Evolutionary conservation across 192 early-diverging fungal genomes (phyloP).

Genomic region (Coemansia sp.): DNA sequence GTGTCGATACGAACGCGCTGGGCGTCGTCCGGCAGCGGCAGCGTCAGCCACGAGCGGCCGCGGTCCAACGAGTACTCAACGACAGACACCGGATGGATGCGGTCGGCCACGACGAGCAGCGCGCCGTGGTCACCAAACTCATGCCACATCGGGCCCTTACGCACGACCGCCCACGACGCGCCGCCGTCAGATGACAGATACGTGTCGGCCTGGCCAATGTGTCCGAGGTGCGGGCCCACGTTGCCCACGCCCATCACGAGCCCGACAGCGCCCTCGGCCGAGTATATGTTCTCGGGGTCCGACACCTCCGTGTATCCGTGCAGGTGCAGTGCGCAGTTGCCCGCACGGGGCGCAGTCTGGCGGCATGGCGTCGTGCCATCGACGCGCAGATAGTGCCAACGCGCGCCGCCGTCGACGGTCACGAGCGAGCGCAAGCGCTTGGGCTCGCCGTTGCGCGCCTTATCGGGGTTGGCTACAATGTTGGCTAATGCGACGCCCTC

Average conservation of each 20-base stretch:
- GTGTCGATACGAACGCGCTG: slow-evolving; percentile 71
- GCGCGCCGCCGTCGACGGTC: slow-evolving; percentile 80
- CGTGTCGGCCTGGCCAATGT: slow-evolving; percentile 71
- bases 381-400: slow-evolving; percentile 58
- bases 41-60: slow-evolving; percentile 64
- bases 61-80: slow-evolving; percentile 77
- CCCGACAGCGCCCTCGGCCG: slow-evolving; percentile 75
- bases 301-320: slow-evolving; percentile 87
- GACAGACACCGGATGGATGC: slow-evolving; percentile 60
- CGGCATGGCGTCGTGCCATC: slow-evolving; percentile 50
- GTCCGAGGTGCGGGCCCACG: slow-evolving; percentile 67
- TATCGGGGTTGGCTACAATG: slow-evolving; percentile 64
- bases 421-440: slow-evolving; percentile 69
- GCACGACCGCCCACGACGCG: slow-evolving; percentile 75
- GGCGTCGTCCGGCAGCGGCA: slow-evolving; percentile 69
- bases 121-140: slow-evolving; percentile 94
- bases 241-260: slow-evolving; percentile 92
- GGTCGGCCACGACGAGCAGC: slow-evolving; percentile 82
- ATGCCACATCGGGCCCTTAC: slow-evolving; percentile 84
- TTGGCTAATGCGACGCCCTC: slow-evolving; percentile 86
- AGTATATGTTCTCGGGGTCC: slow-evolving; percentile 75
- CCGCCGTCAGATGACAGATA: slow-evolving; percentile 91
- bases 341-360: slow-evolving; percentile 32
- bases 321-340: slow-evolving; percentile 72
- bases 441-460: slow-evolving; percentile 49